Base-by-base conservation (phyloP, 495 filamentous ascomycete species). In the Penicillium canariense region DNA sequence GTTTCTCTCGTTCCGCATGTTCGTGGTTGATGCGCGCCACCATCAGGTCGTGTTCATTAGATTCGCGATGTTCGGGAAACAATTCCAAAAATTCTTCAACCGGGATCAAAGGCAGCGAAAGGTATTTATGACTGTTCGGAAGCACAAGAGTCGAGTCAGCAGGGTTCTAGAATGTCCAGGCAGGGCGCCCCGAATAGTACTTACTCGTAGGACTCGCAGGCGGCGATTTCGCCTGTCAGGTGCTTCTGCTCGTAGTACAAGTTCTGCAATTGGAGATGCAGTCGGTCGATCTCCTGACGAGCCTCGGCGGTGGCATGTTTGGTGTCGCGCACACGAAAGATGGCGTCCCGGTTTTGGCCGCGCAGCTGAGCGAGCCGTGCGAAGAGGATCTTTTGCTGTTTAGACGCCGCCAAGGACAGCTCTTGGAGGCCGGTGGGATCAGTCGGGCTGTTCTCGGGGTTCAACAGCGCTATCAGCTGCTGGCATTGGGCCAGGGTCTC, bases 191-290 rank as follows among this genome's bases (percentile, higher is more conserved):
- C 25, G 2, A 8, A 50, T 40, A 22, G n/a, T 7, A 84, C 89
- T 56, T 78, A 96, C 93, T 96, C 88, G 56, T 96, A 97, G 32
- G 84, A 85, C 65, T 94, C 89, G 72, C 95, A 97, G 27, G 89
- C 91, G 3, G 81, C 76, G 58, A 98, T 97, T 71, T 98, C 95
- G 20, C 90, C 89, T 40, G 85, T 82, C 54, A 98, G 75, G 72
- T 96, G 89, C 53, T 89, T 80, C 68, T 96, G 91, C 69, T 98
- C 94, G 68, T 98, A 98, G 70, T 95, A 93, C 22, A 98, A 77
- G 67, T 98, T 98, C 68, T 97, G 92, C 25, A 97, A 77, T 66
- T 95, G 87, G 17, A 98, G 81, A 73, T 97, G 92, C 53, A 97
- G 77, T 48, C 84, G 82, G 65, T 98, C 94, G 48, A 97, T 89